Evolutionary conservation across 139 green algal genomes (phyloP), one percentile per base, ranked within the genome.

Genomic region (Coccomyxa sp.): DNA sequence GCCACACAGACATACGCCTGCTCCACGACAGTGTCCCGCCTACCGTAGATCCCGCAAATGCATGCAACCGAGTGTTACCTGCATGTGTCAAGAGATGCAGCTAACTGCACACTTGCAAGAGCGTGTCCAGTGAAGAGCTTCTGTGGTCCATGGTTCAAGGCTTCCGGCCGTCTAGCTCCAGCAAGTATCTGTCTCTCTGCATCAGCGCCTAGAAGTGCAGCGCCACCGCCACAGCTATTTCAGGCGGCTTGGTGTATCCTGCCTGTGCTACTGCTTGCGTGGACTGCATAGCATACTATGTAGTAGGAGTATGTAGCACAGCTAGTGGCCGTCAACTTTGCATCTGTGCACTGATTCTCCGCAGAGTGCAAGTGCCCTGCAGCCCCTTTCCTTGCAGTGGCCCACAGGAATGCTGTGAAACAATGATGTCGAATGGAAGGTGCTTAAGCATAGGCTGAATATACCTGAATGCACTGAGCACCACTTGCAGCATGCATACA

Each of bases 121-220:
- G 82, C 0, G 70, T 85, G 7, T 86, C 88, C 1, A 34, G 22
- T 4, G 64, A 80, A 35, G 88, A 92, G 10, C 88, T 58, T 0
- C 93, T 92, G 71, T 96, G 92, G 75, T 88, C 84, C 41, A 98
- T 88, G 33, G 95, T 87, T 0, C 58, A 79, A 0, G 68, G 64
- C 73, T 87, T 84, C 31, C 94, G 80, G 0, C 95, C 94, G 78
- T 98, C 94, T 44, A 98, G 87, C 88, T 98, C 92, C 44, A 86
- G 94, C 38, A 98, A 80, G 27, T 80, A 34, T 36, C 92, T 91
- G 34, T 94, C 82, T 14, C 73, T 54, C 7, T 92, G 37, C 10
- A 97, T 90, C 55, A 98, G 91, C 12, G 88, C 85, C 8, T 95
- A 92, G 85, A 98, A 98, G 87, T 98, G 95, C 31, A 97, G 83